Percentiles rank a stretch among this genome's conserved stretches.
Conservation (phyloP, 805 yeast genomes). For the Ogataea allantospora region DNA sequence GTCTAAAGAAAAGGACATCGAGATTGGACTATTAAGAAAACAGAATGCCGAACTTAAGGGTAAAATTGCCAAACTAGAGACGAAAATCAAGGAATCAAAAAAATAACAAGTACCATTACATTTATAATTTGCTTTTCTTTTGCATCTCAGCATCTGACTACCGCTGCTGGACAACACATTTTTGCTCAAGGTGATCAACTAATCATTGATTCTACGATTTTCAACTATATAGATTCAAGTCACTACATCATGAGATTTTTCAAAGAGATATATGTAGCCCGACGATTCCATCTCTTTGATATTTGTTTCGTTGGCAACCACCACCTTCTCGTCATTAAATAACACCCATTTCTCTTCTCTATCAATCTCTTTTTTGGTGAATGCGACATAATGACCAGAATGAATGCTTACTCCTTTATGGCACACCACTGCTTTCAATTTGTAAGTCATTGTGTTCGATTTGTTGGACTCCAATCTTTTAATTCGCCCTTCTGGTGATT, state of each 20-base stretch:
- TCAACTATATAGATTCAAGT: conserved; percentile 6
- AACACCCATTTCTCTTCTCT: conserved; percentile 61
- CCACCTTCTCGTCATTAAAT: conserved; percentile 89
- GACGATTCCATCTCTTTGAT: conserved; percentile 43
- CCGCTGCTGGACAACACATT: too few species aligned
- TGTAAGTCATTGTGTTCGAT: background rate
- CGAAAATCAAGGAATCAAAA: conserved; percentile 23
- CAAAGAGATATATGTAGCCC: conserved; percentile 50
- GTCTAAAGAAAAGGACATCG: conserved; percentile 67
- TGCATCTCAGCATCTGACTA: background rate
- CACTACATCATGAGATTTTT: conserved; percentile 8
- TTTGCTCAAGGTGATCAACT: conserved; percentile 3
- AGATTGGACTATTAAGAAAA: conserved; percentile 56
- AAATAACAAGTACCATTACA: conserved; percentile 8
- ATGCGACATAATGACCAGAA: conserved; percentile 90
- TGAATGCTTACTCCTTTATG: conserved; percentile 90
- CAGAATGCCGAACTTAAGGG: conserved; percentile 48
- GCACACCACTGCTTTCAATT: conserved; percentile 68
- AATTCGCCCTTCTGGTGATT: conserved; percentile 10
- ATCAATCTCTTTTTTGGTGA: conserved; percentile 47
- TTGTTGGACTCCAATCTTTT: conserved; percentile 35
- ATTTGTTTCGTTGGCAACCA: conserved; percentile 44
- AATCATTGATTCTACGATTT: conserved; percentile 4
- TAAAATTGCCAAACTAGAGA: conserved; percentile 31
- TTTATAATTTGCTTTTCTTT: background rate